A percentile compares a stretch with the other conserved stretches of the same genome.
These are phyloP conservation scores for Eucalyptus microcorys DNA, from an alignment of 345 rosid species.

Conservation along the genomic window DNA sequence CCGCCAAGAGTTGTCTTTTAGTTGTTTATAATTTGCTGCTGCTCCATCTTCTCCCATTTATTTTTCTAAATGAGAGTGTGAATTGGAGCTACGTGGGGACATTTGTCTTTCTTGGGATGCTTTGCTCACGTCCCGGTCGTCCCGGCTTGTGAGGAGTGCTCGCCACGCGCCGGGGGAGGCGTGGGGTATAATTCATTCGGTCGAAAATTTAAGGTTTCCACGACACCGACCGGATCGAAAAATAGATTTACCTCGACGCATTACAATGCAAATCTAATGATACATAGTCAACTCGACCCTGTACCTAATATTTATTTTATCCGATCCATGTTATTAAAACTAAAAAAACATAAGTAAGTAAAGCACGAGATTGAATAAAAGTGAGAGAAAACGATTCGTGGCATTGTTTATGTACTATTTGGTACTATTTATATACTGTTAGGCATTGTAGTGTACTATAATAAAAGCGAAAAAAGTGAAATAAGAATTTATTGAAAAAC, in stretches of 20 bases:
- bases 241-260: rapidly evolving
- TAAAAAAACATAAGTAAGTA: too few species aligned
- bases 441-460: rapidly evolving
- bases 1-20: neutral
- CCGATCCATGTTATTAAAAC: rapidly evolving
- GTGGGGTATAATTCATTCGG: neutral
- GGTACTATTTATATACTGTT: rapidly evolving
- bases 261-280: too few species aligned
- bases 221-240: too few species aligned
- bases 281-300: rapidly evolving
- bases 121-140: neutral
- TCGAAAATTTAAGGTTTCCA: neutral
- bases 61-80: neutral
- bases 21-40: neutral
- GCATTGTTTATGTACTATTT: rapidly evolving
- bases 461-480: rapidly evolving
- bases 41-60: neutral
- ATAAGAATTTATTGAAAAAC: rapidly evolving
- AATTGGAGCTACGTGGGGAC: neutral
- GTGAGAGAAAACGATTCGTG: rapidly evolving
- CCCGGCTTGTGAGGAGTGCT: neutral
- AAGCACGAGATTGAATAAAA: rapidly evolving
- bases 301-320: too few species aligned
- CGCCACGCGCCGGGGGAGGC: neutral
- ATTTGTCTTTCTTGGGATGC: neutral